phyloP scores from a whole-genome alignment of 2,329 filamentous ascomycete genomes.

The Colletotrichum truncatum region DNA sequence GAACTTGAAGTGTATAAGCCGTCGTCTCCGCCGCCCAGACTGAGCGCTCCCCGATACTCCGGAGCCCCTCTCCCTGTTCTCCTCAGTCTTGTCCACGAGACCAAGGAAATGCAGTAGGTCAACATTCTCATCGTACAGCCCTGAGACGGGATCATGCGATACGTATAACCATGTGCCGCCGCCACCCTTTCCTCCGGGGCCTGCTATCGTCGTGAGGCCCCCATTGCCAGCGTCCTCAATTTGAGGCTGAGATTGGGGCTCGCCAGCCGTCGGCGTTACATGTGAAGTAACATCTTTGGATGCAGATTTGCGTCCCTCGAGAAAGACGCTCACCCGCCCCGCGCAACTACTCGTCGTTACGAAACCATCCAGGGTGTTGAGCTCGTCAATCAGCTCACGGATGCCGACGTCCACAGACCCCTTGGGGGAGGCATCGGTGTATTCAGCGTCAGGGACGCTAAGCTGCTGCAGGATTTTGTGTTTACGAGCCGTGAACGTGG shows the following conservation, averaged over 20 bases:
- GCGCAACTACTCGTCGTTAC: conserved; percentile 96
- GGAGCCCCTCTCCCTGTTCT: background rate
- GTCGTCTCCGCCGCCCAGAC: conserved; percentile 43
- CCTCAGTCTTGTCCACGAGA: conserved; percentile 39
- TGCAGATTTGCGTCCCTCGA: conserved; percentile 73
- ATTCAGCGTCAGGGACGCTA: conserved; percentile 72
- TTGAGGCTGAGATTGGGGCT: background rate
- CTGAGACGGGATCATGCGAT: conserved; percentile 76
- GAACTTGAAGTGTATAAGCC: conserved; percentile 86
- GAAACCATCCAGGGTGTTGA: conserved; percentile 79
- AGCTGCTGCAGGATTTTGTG: conserved; percentile 77
- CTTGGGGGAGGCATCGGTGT: conserved; percentile 88
- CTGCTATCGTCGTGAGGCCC: conserved; percentile 53
- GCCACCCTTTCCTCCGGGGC: conserved; percentile 84
- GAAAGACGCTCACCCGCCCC: conserved; percentile 85
- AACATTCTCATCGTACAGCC: conserved; percentile 32
- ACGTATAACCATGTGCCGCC: conserved; percentile 89
- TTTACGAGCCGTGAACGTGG: conserved; percentile 70
- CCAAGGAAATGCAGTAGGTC: conserved; percentile 46
- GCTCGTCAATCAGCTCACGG: conserved; percentile 77
- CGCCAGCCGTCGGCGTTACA: conserved; percentile 31
- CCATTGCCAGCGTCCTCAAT: conserved; percentile 20
- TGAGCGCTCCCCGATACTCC: conserved; percentile 18
- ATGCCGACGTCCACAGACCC: conserved; percentile 86
- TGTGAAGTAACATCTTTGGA: background rate